Percentiles rank a stretch among this genome's conserved stretches.
phyloP scores from a whole-genome alignment of 1,284 basidiomycete genomes.

The Cutaneotrichosporon sp. region DNA sequence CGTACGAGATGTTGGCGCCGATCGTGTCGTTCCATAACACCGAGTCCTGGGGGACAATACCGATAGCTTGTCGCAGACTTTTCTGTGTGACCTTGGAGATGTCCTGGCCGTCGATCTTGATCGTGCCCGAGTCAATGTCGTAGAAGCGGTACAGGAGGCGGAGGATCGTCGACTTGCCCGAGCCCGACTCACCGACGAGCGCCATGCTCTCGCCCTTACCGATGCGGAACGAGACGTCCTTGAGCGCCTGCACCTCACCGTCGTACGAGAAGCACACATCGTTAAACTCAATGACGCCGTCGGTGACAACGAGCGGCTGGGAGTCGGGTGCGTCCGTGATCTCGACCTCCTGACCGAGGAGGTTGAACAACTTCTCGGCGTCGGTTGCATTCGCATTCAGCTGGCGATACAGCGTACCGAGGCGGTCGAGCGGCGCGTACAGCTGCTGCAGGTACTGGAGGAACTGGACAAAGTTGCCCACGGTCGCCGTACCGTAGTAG shows the following conservation, averaged over 20 bases:
- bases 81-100: conserved; percentile 71
- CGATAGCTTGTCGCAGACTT: conserved; percentile 75
- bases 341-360: conserved; percentile 79
- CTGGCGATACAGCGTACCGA: conserved; percentile 93
- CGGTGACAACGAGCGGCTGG: conserved; percentile 67
- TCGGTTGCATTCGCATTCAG: conserved; percentile 90
- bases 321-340: conserved; percentile 70
- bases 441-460: conserved; percentile 96
- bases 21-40: conserved; percentile 95
- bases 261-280: conserved; percentile 89
- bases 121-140: conserved; percentile 73
- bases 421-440: conserved; percentile 88
- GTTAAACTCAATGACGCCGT: conserved; percentile 89
- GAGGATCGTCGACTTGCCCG: conserved; percentile 94
- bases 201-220: conserved; percentile 94
- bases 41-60: conserved; percentile 96
- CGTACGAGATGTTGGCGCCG: conserved; percentile 91
- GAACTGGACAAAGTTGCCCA: conserved; percentile 95
- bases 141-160: conserved; percentile 94
- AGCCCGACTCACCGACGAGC: conserved; percentile 92
- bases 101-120: conserved; percentile 76
- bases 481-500: conserved; percentile 81
- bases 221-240: conserved; percentile 79
- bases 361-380: conserved; percentile 90
- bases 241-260: conserved; percentile 82